Evolutionary conservation across 2,329 filamentous ascomycete species (phyloP).

Genomic region (Ophiostoma ips): DNA sequence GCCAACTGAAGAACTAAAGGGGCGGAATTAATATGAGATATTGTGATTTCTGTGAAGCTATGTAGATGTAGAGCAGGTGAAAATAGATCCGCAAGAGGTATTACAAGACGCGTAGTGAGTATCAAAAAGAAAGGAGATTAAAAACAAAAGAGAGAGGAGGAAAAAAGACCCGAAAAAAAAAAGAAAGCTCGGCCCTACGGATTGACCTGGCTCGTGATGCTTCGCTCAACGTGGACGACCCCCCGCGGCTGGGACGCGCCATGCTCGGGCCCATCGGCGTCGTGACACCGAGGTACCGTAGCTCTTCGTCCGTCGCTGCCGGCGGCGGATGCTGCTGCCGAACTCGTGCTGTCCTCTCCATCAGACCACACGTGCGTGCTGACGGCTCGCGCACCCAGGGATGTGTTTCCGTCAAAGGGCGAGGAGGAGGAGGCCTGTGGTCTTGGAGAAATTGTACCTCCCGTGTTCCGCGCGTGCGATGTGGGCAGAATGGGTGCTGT

Average conservation of each 20-base stretch:
- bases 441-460: background rate
- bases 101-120: background rate
- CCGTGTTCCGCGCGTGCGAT: background rate
- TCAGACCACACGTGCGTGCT: slow-evolving; percentile 10
- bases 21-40: too few relatives aligned
- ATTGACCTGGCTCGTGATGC: slow-evolving; percentile 6
- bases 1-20: too few relatives aligned
- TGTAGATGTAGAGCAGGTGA: too few relatives aligned
- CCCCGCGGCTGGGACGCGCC: background rate
- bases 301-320: too few relatives aligned
- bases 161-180: background rate
- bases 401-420: slow-evolving; percentile 5
- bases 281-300: background rate
- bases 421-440: background rate
- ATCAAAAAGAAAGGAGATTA: background rate
- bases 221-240: slow-evolving; percentile 5
- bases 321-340: background rate
- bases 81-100: background rate
- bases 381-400: background rate
- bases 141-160: background rate
- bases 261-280: background rate
- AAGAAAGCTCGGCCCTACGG: background rate
- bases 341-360: background rate
- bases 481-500: background rate
- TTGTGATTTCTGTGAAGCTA: too few relatives aligned